Evolutionary conservation across 2,329 filamentous ascomycete species (phyloP), one percentile per base, ranked within the genome.

Genomic region (Geosmithia flava): DNA sequence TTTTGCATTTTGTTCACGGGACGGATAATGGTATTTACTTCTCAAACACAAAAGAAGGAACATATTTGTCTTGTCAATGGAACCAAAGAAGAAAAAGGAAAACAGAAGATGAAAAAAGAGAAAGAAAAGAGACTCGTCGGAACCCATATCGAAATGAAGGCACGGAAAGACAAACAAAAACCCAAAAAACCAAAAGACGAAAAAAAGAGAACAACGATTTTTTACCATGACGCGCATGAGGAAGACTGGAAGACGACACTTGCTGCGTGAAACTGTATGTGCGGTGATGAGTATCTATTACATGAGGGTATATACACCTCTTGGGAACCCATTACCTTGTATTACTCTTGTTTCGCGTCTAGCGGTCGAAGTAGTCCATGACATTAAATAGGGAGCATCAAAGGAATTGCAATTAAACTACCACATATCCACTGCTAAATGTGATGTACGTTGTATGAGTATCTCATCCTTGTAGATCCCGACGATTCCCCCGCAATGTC

Each of bases 121-220:
- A 13, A 42, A 42, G 15, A 19, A 40, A 39, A 46, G 41, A n/a
- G 40, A 53, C 53, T 61, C 55, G 57, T 61, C 59, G 57, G 58
- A 57, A 52, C 55, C 55, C 54, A 55, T 54, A 53, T 53, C 53
- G 46, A 53, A 63, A 59, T 61, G 60, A 63, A 37, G 33, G 33
- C 33, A 37, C 33, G 15, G 33, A 37, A 37, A 37, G 15, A 37
- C 10, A 37, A 37, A 11, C 33, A 37, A 37, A 37, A 64, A 58
- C 60, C 63, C 60, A 59, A 55, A 61, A 60, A 59, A 50, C 50
- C 51, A 53, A 53, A 52, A 49, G 11, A 37, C 33, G 33, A 46
- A 47, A 49, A 42, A 37, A 47, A 47, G 41, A 49, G 37, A 40
- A 47, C 44, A 37, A 49, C 43, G 44, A 19, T 43, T 48, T 16